A percentile compares a stretch with the other conserved stretches of the same genome.
These are phyloP conservation scores for Eutypa lata DNA, from an alignment of 2,329 filamentous ascomycete species.

Conservation along the genomic window DNA sequence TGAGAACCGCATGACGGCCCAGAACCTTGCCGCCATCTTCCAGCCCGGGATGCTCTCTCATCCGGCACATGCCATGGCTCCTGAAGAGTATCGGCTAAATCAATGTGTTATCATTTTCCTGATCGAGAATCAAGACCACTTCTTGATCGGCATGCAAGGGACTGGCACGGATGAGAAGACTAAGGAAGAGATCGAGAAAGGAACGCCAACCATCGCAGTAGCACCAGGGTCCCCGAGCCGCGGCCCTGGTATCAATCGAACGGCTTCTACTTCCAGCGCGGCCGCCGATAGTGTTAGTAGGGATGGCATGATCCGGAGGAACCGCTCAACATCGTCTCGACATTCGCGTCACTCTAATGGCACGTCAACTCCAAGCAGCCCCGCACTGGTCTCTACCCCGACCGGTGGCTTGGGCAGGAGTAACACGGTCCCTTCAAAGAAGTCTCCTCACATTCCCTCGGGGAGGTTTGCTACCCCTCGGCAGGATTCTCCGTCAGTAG, in stretches of 20 bases:
- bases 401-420: conserved; percentile 61
- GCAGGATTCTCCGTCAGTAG: conserved; percentile 29
- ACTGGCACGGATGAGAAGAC: conserved; percentile 91
- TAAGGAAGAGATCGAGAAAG: conserved; percentile 63
- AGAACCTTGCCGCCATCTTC: conserved; percentile 94
- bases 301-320: conserved; percentile 76
- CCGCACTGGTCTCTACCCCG: conserved; percentile 51
- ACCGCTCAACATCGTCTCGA: conserved; percentile 89
- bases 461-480: conserved; percentile 57
- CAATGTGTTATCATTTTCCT: conserved; percentile 97
- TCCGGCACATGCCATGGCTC: conserved; percentile 91
- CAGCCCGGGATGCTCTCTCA: conserved; percentile 95
- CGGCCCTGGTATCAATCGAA: conserved; percentile 63
- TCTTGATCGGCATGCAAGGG: conserved; percentile 96
- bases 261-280: conserved; percentile 83
- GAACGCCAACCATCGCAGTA: conserved; percentile 54
- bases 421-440: conserved; percentile 91
- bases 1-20: conserved; percentile 93
- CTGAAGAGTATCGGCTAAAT: conserved; percentile 88
- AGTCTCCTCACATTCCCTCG: conserved; percentile 69
- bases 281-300: conserved; percentile 83
- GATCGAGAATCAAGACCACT: conserved; percentile 98
- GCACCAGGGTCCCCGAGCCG: conserved; percentile 48
- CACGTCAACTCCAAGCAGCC: conserved; percentile 66
- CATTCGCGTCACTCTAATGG: conserved; percentile 74